Conservation (phyloP, 1,139 yeast genomes). For the Geotrichum histeridarum region DNA sequence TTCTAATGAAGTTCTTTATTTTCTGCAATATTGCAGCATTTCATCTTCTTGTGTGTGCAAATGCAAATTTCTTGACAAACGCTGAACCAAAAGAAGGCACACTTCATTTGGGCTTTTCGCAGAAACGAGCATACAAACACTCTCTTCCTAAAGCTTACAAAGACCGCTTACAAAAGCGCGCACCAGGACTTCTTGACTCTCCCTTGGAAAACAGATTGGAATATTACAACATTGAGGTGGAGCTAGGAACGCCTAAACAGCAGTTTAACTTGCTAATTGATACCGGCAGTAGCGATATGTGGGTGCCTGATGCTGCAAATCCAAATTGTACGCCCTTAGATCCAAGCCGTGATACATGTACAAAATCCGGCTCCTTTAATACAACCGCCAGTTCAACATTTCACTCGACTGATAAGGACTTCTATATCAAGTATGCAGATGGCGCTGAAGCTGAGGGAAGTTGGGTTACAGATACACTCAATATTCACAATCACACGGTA, state of each 20-base stretch:
- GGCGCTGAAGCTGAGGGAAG: constrained; percentile 42
- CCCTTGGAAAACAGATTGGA: constrained; percentile 30
- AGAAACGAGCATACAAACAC: no score
- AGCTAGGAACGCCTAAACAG: constrained; percentile 55
- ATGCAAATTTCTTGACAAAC: no score
- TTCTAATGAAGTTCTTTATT: no score
- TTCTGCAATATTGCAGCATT: no score
- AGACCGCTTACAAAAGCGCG: no score
- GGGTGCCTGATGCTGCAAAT: constrained; percentile 46
- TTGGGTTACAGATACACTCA: constrained; percentile 46
- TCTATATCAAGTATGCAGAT: constrained; percentile 30
- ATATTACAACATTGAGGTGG: constrained; percentile 42
- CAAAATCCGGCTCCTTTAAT: constrained; percentile 15
- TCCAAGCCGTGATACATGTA: constrained; percentile 25
- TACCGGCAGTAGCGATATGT: constrained; percentile 66
- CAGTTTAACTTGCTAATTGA: constrained; percentile 52
- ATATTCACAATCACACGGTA: constrained; percentile 21
- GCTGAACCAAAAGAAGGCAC: no score
- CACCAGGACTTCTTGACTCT: constrained; percentile 5
- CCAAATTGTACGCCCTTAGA: constrained; percentile 31
- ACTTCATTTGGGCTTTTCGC: no score
- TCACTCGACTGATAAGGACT: constrained; percentile 20
- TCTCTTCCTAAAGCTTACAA: no score
- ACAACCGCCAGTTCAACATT: constrained; percentile 12
- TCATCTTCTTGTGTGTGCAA: no score